Conservation (phyloP, 495 filamentous ascomycete genomes). For the Extremus antarcticus region DNA sequence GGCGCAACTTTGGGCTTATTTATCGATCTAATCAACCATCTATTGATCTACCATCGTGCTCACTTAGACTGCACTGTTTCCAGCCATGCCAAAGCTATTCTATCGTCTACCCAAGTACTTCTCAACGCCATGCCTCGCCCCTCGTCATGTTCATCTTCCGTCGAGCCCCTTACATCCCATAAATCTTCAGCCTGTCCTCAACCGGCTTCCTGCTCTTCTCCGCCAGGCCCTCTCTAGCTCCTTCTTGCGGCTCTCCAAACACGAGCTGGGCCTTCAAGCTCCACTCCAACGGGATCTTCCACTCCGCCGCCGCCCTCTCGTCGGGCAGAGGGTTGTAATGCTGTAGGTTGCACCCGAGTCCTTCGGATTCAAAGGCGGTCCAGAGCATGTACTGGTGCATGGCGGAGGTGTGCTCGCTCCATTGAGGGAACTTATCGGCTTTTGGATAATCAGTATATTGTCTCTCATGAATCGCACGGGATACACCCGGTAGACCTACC, state of each 20-base stretch:
- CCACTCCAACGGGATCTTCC: constrained; percentile 51
- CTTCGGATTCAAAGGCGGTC: constrained; percentile 58
- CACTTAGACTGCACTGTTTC: not conserved
- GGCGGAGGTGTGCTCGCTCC: constrained; percentile 49
- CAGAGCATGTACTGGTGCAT: constrained; percentile 60
- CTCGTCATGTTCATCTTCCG: too few relatives aligned
- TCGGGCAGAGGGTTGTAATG: constrained; percentile 63
- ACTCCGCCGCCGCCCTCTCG: constrained; percentile 42
- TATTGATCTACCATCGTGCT: not conserved
- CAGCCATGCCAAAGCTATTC: too few relatives aligned
- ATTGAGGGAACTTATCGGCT: too few relatives aligned
- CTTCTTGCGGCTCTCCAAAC: constrained; percentile 37
- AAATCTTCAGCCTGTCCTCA: constrained; percentile 38
- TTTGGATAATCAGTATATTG: too few relatives aligned
- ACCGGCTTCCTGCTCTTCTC: constrained; percentile 43
- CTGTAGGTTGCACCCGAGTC: constrained; percentile 62
- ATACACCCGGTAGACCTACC: too few relatives aligned
- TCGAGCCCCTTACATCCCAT: constrained; percentile 5
- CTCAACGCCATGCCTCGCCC: too few relatives aligned
- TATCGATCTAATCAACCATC: too few relatives aligned
- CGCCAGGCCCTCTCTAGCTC: constrained; percentile 4
- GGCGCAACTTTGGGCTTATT: too few relatives aligned
- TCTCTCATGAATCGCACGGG: too few relatives aligned
- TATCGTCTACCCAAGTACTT: too few relatives aligned
- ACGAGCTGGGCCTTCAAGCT: constrained; percentile 37